Evolutionary conservation across 2,329 filamentous ascomycete genomes (phyloP), one percentile per base, ranked within the genome.

Genomic region (Alternaria hordeiaustralica): DNA sequence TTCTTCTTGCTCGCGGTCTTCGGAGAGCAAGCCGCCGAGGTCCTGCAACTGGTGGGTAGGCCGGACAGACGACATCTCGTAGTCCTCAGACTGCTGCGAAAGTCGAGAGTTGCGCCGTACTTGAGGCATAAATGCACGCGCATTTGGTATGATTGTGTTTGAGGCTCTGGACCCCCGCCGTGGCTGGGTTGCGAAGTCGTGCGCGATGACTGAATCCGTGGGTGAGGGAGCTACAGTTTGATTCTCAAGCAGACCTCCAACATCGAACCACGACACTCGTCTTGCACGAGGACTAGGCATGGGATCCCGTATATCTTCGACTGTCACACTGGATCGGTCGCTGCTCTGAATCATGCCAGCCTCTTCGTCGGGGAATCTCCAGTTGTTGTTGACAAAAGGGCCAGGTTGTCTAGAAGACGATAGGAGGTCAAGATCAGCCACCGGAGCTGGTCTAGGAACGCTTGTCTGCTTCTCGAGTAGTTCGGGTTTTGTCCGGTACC

Each of bases 191-290:
- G 79, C 82, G 60, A 84, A 84, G 63, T 84, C 82, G 46, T 83
- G 79, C 11, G 79, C 69, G 33, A 76, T 75, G 15, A 80, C 78
- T 30, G 78, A 77, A 51, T 74, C 79, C 36, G 72, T 78, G 21
- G 75, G 77, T 9, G 77, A 78, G 8, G 74, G 72, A 5, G 69
- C 63, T 25, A 67, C 61, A 23, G 70, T 56, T 41, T 71, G 55
- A 18, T 84, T 84, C 6, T 90, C 88, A 0, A 96, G 82, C 0
- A 97, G 81, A 0, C 92, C 92, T 21, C 93, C 93, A 1, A 94
- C 90, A 69, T 97, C 94, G 71, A 95, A 94, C 78, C 97, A 95
- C 0, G 92, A 93, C 5, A 96, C 88, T 50, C 87, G 84, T 5
- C 87, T 85, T 12, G 68, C 70, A 49, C 68, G 76, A 56, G 78